These are phyloP conservation scores for Amanita inopinata DNA, from an alignment of 768 basidiomycete genomes.

Conservation along the genomic window DNA sequence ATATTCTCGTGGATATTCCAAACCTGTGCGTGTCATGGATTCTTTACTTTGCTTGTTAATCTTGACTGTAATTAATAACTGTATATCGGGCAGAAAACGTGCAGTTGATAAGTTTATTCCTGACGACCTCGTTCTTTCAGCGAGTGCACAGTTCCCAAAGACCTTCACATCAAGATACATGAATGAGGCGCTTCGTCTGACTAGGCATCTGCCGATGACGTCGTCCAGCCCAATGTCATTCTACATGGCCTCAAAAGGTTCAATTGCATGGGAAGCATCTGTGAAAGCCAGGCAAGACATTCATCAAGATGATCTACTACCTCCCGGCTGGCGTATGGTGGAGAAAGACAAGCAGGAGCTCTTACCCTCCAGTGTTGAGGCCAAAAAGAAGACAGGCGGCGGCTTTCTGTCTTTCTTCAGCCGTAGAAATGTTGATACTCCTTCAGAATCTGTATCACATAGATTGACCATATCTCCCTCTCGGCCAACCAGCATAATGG, in stretches of 20 bases:
- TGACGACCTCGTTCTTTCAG: slow-evolving; percentile 39
- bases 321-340: slow-evolving; percentile 65
- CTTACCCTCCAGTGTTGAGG: slow-evolving; percentile 22
- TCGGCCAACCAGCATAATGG: slow-evolving; percentile 8
- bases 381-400: slow-evolving; percentile 42
- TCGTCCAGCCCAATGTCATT: slow-evolving; percentile 59
- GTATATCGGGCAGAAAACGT: slow-evolving; percentile 28
- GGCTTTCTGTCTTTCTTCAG: slow-evolving; percentile 71
- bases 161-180: slow-evolving; percentile 51
- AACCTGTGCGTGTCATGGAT: slow-evolving; percentile 43
- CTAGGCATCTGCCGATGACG: slow-evolving; percentile 45
- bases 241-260: slow-evolving; percentile 61
- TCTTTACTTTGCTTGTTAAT: neutral
- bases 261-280: slow-evolving; percentile 66
- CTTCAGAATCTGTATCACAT: slow-evolving; percentile 16
- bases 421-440: slow-evolving; percentile 23
- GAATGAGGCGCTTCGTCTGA: slow-evolving; percentile 52
- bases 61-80: neutral
- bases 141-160: slow-evolving; percentile 37
- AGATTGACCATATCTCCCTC: slow-evolving; percentile 5
- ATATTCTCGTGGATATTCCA: slow-evolving; percentile 34
- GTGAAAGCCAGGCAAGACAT: slow-evolving; percentile 44
- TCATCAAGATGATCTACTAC: slow-evolving; percentile 45
- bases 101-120: slow-evolving; percentile 39
- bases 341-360: slow-evolving; percentile 40